Base-by-base conservation (phyloP, 352 stramenopile species). In the Globisporangium spinosum region DNA sequence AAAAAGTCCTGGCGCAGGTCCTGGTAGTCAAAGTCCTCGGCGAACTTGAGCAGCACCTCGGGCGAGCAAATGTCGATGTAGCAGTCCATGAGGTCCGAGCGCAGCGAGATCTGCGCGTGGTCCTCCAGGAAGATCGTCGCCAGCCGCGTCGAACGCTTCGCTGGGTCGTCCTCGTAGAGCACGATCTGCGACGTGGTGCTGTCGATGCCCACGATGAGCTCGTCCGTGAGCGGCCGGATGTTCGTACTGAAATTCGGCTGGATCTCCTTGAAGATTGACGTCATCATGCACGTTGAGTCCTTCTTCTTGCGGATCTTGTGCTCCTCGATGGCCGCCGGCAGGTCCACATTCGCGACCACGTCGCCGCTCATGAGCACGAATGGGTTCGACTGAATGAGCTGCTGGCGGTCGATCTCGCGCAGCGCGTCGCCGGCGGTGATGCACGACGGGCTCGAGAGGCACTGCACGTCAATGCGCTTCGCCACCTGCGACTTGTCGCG, bases 11-110 rank as follows among this genome's bases (percentile, higher is more conserved):
- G 72, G 25, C 97, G 79, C 67, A 99, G 83, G 58, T 99, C 90
- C 64, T 98, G 86, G 71, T 99, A 99, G 75, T 99, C 98, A 76
- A 99, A 99, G 74, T 99, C 97, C 72, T 99, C 98, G 25, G 86
- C 89, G 64, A 99, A 98, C 72, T 98, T 94, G 29, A 98, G 87
- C 56, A 99, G 77, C 51, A 99, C 96, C 70, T 99, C 98, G 6
- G 96, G 92, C 63, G 95, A 98, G 75, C 98, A 99, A 67, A 99
- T 95, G 71, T 99, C 94, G 56, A 99, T 96, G 68, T 98, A 95
- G 64, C 94, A 98, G 85, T 99, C 98, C 58, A 99, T 71, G 29
- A 99, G 78, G 75, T 99, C 97, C 49, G 83, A 88, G 3, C 92
- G 89, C 25, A 99, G 67, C 29, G 91, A 82, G 34, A 99, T 80